These are phyloP conservation scores for Wallacemonas collosoma DNA, from an alignment of 208 protist species.

Conservation along the genomic window DNA sequence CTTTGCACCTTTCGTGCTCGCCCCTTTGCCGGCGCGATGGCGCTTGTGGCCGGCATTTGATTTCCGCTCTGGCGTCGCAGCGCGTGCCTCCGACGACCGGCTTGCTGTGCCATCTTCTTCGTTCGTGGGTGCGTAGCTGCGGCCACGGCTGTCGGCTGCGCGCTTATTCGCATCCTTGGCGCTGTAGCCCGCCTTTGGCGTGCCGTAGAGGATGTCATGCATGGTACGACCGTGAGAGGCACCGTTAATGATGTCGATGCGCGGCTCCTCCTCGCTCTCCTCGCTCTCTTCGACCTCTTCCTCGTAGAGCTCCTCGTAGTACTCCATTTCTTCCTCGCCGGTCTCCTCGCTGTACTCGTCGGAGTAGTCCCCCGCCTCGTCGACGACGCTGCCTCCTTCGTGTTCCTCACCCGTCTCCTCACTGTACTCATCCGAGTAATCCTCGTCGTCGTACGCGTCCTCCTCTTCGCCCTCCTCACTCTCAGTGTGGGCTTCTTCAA, in stretches of 20 bases:
- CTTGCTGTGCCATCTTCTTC: conserved; percentile 2
- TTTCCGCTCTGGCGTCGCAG: conserved; percentile 10
- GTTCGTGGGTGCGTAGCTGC: conserved; percentile 24
- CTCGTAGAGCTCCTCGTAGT: conserved; percentile 68
- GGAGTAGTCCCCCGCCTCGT: conserved; percentile 26
- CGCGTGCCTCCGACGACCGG: conserved; percentile 6
- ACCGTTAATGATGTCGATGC: conserved; percentile 76
- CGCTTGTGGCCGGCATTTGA: conserved; percentile 16
- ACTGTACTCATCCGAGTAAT: conserved; percentile 19
- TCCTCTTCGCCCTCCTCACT: conserved; percentile 24
- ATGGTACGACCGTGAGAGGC: conserved; percentile 39
- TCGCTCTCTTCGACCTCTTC: conserved; percentile 72
- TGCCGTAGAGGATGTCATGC: conserved; percentile 70
- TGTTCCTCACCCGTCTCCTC: conserved; percentile 15
- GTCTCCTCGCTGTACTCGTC: conserved; percentile 29
- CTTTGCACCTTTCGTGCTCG: conserved; percentile 5
- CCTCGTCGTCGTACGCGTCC: conserved; percentile 4
- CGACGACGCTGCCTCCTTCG: background rate
- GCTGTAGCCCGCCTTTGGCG: conserved; percentile 46
- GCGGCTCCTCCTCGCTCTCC: conserved; percentile 68
- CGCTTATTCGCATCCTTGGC: conserved; percentile 17
- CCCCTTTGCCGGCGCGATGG: conserved; percentile 12
- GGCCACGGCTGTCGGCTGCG: conserved; percentile 26
- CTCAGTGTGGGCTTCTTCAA: conserved; percentile 21
- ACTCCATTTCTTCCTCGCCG: conserved; percentile 22